Evolutionary conservation across 176 grass and related monocot species (phyloP).

Genomic region (Phoenix dactylifera): DNA sequence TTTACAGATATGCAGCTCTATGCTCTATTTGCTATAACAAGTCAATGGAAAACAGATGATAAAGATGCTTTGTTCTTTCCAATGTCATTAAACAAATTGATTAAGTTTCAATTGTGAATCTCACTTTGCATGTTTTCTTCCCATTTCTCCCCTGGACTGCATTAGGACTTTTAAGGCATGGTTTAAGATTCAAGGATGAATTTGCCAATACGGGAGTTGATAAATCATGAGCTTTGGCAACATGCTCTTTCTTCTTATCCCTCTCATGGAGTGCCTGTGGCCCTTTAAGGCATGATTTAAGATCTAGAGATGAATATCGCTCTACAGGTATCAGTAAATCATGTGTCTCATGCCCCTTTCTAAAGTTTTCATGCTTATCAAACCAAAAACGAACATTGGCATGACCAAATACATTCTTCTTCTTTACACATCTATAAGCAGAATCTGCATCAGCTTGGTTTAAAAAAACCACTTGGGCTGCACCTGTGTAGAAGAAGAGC

Average conservation of each 20-base stretch:
- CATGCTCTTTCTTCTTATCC: background rate
- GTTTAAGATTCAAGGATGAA: conserved; percentile 6
- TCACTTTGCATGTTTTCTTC: conserved; percentile 6
- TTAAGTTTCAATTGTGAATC: conserved; percentile 14
- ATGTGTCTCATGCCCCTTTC: background rate
- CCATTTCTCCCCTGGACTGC: background rate
- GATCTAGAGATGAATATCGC: background rate
- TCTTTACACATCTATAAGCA: conserved; percentile 16
- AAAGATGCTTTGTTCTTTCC: too few relatives aligned
- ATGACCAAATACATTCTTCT: conserved; percentile 10
- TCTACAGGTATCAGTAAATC: background rate
- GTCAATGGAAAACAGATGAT: too few relatives aligned
- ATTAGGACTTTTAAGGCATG: conserved; percentile 12
- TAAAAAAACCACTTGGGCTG: conserved; percentile 15
- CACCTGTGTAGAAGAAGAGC: conserved; percentile 22
- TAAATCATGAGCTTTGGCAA: background rate
- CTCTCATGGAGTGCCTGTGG: background rate
- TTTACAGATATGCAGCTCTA: too few relatives aligned
- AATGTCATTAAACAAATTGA: background rate
- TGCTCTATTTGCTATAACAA: too few relatives aligned
- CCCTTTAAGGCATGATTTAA: background rate
- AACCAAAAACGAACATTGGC: conserved; percentile 19
- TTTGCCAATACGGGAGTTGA: background rate
- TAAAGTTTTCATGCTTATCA: conserved; percentile 8
- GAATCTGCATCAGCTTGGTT: conserved; percentile 2